Conservation (phyloP, 164 flowering plant species). For the Annona squamosa region DNA sequence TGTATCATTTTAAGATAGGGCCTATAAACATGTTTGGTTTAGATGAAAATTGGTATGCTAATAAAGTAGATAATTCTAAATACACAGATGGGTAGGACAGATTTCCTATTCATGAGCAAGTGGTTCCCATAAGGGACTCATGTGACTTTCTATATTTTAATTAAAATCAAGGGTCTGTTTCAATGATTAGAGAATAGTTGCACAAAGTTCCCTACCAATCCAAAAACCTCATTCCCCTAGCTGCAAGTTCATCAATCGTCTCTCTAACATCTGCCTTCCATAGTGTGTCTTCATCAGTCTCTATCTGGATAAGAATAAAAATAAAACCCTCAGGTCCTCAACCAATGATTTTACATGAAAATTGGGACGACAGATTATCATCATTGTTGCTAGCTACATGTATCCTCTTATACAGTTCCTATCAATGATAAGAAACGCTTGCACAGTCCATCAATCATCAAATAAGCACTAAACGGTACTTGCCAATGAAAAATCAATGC, state of each 20-base stretch:
- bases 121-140: too few relatives aligned
- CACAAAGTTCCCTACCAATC: slow-evolving; percentile 43
- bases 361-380: not conserved
- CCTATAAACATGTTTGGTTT: too few relatives aligned
- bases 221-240: slow-evolving; percentile 72
- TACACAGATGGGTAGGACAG: too few relatives aligned
- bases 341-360: not conserved
- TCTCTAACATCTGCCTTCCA: slow-evolving; percentile 82
- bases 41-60: too few relatives aligned
- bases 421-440: not conserved
- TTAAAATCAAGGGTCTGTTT: too few relatives aligned
- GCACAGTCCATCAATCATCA: not conserved
- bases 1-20: too few relatives aligned
- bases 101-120: too few relatives aligned
- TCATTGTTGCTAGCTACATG: too few relatives aligned
- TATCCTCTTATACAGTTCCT: too few relatives aligned
- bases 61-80: too few relatives aligned
- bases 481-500: slow-evolving; percentile 87
- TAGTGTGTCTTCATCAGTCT: slow-evolving; percentile 62
- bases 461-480: slow-evolving; percentile 16
- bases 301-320: slow-evolving; percentile 43
- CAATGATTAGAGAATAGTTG: not conserved
- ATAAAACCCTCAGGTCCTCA: not conserved
- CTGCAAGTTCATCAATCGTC: slow-evolving; percentile 65
- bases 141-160: too few relatives aligned